These are phyloP conservation scores for Chrysanthemum seticuspe DNA, from an alignment of 129 eudicot genomes.

Conservation along the genomic window DNA sequence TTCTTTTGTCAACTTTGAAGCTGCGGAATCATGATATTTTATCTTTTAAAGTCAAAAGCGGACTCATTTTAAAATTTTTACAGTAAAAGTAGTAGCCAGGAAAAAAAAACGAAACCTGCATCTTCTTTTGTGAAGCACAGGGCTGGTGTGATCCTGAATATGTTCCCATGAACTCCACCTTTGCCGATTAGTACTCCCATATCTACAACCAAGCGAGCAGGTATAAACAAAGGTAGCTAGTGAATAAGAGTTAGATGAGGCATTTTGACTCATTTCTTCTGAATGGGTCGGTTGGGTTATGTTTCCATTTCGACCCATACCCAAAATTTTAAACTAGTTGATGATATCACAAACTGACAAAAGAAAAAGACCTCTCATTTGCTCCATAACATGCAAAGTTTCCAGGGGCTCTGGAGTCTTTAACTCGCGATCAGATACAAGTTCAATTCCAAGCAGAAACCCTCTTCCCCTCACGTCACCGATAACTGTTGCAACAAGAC, in stretches of 20 bases:
- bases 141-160: slow-evolving; percentile 76
- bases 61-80: too few relatives aligned
- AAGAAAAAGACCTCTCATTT: slow-evolving; percentile 56
- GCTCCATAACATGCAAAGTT: slow-evolving; percentile 57
- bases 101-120: slow-evolving; percentile 43
- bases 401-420: slow-evolving; percentile 66
- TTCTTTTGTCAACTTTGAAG: neutral
- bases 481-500: slow-evolving; percentile 41
- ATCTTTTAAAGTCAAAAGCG: neutral
- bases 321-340: neutral
- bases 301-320: neutral
- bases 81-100: neutral
- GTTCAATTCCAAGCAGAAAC: slow-evolving; percentile 64
- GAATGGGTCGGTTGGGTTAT: neutral
- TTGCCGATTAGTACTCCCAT: slow-evolving; percentile 76
- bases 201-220: slow-evolving; percentile 33
- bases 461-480: slow-evolving; percentile 83
- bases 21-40: neutral
- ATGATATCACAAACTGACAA: neutral
- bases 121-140: slow-evolving; percentile 75
- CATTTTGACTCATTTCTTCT: neutral
- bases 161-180: slow-evolving; percentile 74
- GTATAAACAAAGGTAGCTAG: slow-evolving; percentile 1
- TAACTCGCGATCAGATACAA: slow-evolving; percentile 49
- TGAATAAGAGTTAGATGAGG: too few relatives aligned